A percentile compares a stretch with the other conserved stretches of the same genome.
Conservation (phyloP, 305 asterid species). For the Solanum hybrid region DNA sequence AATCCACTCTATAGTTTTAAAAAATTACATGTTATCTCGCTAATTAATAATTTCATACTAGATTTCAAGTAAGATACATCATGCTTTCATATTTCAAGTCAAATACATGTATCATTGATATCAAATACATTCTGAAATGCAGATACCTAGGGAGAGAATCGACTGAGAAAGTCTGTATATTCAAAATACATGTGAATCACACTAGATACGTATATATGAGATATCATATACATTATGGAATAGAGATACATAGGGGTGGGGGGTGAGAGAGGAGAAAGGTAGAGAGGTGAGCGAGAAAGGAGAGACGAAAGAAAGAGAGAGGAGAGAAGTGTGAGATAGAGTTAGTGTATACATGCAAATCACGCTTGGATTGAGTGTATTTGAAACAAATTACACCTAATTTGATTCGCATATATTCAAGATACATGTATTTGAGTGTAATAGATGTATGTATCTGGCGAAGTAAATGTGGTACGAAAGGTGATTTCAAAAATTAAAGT, state of each 20-base stretch:
- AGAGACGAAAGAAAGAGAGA: background rate
- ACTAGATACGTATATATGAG: no score
- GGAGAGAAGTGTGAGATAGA: background rate
- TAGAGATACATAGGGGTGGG: background rate
- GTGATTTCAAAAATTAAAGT: background rate
- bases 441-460: background rate
- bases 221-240: no score
- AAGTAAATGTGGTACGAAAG: background rate
- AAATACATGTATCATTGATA: no score
- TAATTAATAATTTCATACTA: background rate
- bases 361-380: background rate
- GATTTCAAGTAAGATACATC: no score
- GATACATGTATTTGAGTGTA: background rate
- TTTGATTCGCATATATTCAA: background rate
- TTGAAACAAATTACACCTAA: no score
- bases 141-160: no score
- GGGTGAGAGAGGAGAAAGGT: background rate
- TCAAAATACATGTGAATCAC: background rate
- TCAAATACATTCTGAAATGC: background rate
- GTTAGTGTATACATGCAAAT: background rate
- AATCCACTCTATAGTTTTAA: background rate
- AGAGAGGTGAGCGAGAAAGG: background rate
- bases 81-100: background rate
- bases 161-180: background rate
- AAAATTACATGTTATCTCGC: background rate